phyloP scores from a whole-genome alignment of 306 rosid species.

The Rubus idaeus region DNA sequence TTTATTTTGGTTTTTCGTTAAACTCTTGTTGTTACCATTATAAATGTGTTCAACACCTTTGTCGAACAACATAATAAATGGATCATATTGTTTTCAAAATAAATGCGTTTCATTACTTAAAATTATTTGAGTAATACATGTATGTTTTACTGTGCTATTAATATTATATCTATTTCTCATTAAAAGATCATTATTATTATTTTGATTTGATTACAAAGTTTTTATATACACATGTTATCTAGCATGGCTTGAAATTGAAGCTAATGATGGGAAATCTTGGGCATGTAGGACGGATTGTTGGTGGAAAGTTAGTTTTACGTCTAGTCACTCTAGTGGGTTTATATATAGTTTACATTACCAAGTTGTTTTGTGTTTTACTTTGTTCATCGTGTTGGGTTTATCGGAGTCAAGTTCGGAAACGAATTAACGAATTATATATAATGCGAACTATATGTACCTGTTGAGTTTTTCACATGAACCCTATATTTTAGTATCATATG shows the following conservation, averaged over 20 bases:
- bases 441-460: no score
- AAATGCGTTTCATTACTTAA: no score
- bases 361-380: neutral
- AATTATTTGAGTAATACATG: no score
- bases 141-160: no score
- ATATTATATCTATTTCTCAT: neutral
- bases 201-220: neutral
- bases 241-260: neutral
- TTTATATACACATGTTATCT: neutral
- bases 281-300: neutral
- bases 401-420: no score
- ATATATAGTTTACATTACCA: neutral
- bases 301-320: neutral
- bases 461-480: neutral
- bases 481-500: neutral
- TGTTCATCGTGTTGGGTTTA: neutral
- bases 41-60: no score
- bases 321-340: neutral
- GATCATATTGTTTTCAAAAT: no score
- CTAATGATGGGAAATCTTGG: neutral
- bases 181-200: neutral
- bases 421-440: neutral
- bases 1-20: no score
- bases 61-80: no score
- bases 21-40: no score